Evolutionary conservation across 2,329 filamentous ascomycete species (phyloP), one percentile per base, ranked within the genome.

Genomic region (Rhynchosporium secalis): DNA sequence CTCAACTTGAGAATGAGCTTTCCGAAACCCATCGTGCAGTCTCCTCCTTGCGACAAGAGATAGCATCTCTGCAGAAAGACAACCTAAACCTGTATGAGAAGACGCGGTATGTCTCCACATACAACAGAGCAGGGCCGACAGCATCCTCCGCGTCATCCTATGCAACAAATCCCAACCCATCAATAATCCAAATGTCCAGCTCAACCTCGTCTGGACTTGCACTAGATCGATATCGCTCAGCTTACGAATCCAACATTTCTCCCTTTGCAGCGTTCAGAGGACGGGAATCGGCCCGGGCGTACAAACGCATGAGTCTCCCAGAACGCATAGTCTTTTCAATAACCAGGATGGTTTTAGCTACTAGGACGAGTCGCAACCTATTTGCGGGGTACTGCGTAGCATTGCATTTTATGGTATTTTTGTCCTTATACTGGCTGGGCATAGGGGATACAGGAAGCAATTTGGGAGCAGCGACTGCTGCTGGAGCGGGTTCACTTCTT

Each of bases 51-150:
- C 87, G 95, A 48, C 91, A 96, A 70, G 95, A 99, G 75, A 86
- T 98, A 64, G 89, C 92, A 5, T 91, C 92, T 1, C 80, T 99
- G 46, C 96, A 99, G 73, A 96, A 93, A 75, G 95, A 99, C 76
- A 99, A 99, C 74, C 82, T 99, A 41, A 92, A 90, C 70, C 82
- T 99, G 7, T 99, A 99, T 75, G 95, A 99, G 76, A 99, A 98
- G 82, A 96, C 94, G 20, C 86, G 95, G 69, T 99, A 99, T 74
- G 87, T 98, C 29, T 96, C 92, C 6, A 93, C 91, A 2, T 99
- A 97, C 79, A 96, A 88, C 75, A 87, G 93, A 58, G 84, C 84
- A 51, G 84, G 83, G 13, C 81, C 82, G 5, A 82, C 84, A 33
- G 77, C 79, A 45, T 85, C 86, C 10, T 85, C 85, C 4, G 83